Base-by-base conservation (phyloP, 257 asterid genomes). In the Primulina tabacum region DNA sequence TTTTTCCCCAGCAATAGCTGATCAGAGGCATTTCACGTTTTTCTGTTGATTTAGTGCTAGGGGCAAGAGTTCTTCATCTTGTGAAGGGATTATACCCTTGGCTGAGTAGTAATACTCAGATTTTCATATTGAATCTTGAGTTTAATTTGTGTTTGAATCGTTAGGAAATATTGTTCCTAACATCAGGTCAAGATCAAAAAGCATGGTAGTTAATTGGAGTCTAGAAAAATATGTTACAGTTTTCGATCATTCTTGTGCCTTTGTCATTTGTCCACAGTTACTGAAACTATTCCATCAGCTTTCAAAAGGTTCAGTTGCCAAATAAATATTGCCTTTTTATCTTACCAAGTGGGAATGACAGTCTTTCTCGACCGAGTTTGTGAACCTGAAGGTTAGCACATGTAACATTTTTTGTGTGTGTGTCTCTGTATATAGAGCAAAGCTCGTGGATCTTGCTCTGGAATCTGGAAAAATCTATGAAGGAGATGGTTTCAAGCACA, bases 371-470 rank as follows among this genome's bases (percentile, higher is more conserved):
- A 29, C 4, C 33, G 3, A 35, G 55, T 60, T 20, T 55, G 61
- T 33, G 14, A 35, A 8, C 43, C 38, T 6, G 62, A 37, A 20
- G 16, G 40, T 35, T 62, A 21, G 24, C 40, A 43, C 59, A 64
- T 33, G 17, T 38, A 40, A 30, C 62, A 67, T 17, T 69, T 11
- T 58, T 6, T 14, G n/a, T 35, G 24, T 21, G 6, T 68, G 21
- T 35, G 40, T 52, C 50, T 59, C 63, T 66, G 43, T 56, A 7
- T 78, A 56, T 58, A 92, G 98, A 60, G 98, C 97, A 26, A 78
- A 92, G 87, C 98, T 92, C 73, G 98, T 92, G 47, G 98, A 92
- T 73, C 76, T n/a, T 72, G 98, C 97, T 78, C 95, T 88, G 68
- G 97, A 80, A 33, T 80, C 93, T 65, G 98, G 97, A 0, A 92